phyloP scores from a whole-genome alignment of 768 basidiomycete species.

The Russula brevipes region DNA sequence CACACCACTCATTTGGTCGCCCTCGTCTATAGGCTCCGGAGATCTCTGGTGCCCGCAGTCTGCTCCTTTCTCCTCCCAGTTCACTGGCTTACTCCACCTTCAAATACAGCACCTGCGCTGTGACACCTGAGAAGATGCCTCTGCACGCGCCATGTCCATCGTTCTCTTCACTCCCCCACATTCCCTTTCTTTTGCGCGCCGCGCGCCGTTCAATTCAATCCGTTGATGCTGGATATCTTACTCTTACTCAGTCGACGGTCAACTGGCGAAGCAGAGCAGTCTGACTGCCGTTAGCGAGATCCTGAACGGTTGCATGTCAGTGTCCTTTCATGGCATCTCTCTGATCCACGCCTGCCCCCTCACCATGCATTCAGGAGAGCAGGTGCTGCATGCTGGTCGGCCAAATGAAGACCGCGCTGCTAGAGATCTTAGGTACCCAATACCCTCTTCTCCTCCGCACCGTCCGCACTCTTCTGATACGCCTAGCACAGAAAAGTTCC shows the following conservation, averaged over 20 bases:
- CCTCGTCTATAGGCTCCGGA: too few relatives aligned
- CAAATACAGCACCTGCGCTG: too few relatives aligned
- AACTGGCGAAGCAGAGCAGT: constrained; percentile 79
- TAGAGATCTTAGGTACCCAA: constrained; percentile 75
- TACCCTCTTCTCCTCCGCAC: not conserved
- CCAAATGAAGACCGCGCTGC: constrained; percentile 84
- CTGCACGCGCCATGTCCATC: too few relatives aligned
- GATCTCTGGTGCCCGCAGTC: too few relatives aligned
- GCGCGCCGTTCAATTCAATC: too few relatives aligned
- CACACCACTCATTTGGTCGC: too few relatives aligned
- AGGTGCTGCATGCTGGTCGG: constrained; percentile 95
- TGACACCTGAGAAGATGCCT: too few relatives aligned
- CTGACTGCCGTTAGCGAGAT: constrained; percentile 89
- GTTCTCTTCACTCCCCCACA: constrained; percentile 30
- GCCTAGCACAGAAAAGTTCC: constrained; percentile 60
- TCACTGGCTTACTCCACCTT: too few relatives aligned
- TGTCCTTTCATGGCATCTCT: constrained; percentile 28
- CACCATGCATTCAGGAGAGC: constrained; percentile 7
- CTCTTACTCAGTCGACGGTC: constrained; percentile 66
- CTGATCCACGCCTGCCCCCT: not conserved
- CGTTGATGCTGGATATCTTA: too few relatives aligned
- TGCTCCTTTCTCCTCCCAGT: too few relatives aligned
- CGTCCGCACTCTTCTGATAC: not conserved
- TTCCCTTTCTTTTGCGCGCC: not conserved
- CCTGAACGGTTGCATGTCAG: constrained; percentile 89